Conservation (phyloP, 2,329 filamentous ascomycete genomes). For the Penicillium palitans region DNA sequence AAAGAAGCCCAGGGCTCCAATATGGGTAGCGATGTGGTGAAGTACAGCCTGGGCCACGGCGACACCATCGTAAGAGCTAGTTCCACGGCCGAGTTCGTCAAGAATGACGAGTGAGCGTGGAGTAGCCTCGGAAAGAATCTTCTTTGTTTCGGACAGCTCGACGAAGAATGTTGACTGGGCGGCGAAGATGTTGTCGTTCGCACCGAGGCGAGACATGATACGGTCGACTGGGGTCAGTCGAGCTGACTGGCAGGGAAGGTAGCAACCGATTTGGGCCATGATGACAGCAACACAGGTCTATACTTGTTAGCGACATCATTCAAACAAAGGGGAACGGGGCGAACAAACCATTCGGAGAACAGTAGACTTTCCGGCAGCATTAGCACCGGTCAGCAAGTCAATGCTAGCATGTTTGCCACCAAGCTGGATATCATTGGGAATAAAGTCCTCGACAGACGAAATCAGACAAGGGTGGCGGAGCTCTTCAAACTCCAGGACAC, state of each 20-base stretch:
- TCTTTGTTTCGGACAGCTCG: constrained; percentile 95
- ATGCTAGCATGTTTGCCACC: constrained; percentile 82
- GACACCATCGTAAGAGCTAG: constrained; percentile 92
- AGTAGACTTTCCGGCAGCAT: constrained; percentile 96
- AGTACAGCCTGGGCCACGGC: constrained; percentile 95
- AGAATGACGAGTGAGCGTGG: constrained; percentile 93
- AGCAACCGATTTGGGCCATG: constrained; percentile 94
- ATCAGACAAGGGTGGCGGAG: constrained; percentile 94
- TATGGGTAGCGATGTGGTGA: constrained; percentile 91
- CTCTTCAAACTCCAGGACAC: constrained; percentile 86
- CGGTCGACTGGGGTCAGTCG: constrained; percentile 87
- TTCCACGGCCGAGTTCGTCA: constrained; percentile 92
- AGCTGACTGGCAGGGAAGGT: constrained; percentile 80
- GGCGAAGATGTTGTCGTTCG: constrained; percentile 98
- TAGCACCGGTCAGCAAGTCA: constrained; percentile 88
- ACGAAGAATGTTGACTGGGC: constrained; percentile 98
- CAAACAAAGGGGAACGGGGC: not conserved
- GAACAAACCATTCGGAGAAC: constrained; percentile 81
- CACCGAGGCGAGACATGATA: constrained; percentile 97
- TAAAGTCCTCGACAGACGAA: constrained; percentile 86
- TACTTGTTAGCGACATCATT: constrained; percentile 25
- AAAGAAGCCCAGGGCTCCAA: constrained; percentile 94
- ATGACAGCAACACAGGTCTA: constrained; percentile 94
- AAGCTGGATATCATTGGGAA: constrained; percentile 88
- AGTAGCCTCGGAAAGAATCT: constrained; percentile 92